A percentile compares a stretch with the other conserved stretches of the same genome.
Conservation (phyloP, 192 early-diverging fungal species). For the Cladochytrium replicatum region DNA sequence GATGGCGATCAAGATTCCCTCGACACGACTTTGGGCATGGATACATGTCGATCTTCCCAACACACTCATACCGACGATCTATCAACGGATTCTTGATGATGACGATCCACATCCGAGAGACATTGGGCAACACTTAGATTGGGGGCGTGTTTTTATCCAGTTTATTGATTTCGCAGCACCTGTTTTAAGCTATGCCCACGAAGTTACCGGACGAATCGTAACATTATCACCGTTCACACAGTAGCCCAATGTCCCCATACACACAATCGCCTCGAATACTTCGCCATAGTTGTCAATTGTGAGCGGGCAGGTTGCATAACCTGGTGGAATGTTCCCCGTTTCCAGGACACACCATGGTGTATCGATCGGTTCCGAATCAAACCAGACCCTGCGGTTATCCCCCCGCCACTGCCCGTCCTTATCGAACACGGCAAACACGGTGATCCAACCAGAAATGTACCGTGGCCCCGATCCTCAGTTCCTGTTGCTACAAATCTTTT, state of each 20-base stretch:
- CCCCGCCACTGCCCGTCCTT: constrained; percentile 6
- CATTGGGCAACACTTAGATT: no score
- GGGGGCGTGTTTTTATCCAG: no score
- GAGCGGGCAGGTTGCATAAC: constrained; percentile 1
- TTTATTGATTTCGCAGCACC: no score
- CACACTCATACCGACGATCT: no score
- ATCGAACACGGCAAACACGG: constrained; percentile 6
- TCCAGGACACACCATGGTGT: background rate
- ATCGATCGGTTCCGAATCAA: background rate
- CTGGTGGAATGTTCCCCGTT: background rate
- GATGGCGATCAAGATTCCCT: no score
- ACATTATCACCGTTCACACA: no score
- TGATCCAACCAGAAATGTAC: constrained; percentile 6
- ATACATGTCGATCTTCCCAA: no score
- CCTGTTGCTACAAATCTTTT: constrained; percentile 6
- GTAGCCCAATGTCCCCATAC: no score
- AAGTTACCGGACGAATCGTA: no score
- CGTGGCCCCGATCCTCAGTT: constrained; percentile 2
- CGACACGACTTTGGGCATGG: background rate
- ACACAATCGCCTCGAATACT: constrained; percentile 4
- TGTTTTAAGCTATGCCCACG: no score
- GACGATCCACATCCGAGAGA: no score
- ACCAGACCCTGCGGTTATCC: background rate
- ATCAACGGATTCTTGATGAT: no score
- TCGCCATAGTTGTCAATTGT: constrained; percentile 6